phyloP scores from a whole-genome alignment of 331 rosid species.

The Pyracantha coccinea region DNA sequence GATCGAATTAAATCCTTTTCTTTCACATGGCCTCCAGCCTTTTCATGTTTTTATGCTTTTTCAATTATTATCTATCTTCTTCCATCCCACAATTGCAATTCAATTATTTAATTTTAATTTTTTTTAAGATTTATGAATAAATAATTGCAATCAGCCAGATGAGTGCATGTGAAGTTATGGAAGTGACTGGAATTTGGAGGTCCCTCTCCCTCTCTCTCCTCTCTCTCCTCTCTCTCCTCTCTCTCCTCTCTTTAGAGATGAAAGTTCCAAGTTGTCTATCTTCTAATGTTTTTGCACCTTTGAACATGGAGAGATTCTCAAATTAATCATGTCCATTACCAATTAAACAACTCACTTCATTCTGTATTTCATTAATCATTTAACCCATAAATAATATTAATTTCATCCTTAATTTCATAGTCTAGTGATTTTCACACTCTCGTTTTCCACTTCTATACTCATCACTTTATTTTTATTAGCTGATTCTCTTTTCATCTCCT shows the following conservation, averaged over 20 bases:
- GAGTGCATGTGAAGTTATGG: slow-evolving; percentile 50
- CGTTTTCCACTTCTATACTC: too few species aligned
- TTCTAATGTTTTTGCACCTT: slow-evolving; percentile 16
- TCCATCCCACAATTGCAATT: slow-evolving; percentile 13
- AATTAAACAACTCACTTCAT: slow-evolving; percentile 1
- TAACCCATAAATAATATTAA: neutral
- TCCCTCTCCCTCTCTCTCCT: slow-evolving; percentile 6
- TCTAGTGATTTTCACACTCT: neutral
- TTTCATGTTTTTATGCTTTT: slow-evolving; percentile 23
- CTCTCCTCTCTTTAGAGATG: slow-evolving; percentile 1
- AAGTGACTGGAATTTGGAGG: slow-evolving; percentile 25
- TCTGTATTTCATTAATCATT: neutral
- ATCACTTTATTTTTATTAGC: too few species aligned
- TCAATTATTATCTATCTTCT: slow-evolving; percentile 32
- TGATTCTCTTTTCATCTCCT: too few species aligned
- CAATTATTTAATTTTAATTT: slow-evolving; percentile 3
- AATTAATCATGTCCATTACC: slow-evolving; percentile 1
- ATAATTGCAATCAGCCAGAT: slow-evolving; percentile 45
- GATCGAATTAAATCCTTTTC: neutral
- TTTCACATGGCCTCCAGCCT: slow-evolving; percentile 73
- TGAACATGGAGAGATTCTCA: slow-evolving; percentile 27
- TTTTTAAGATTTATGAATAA: neutral
- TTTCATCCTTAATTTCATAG: neutral
- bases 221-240: slow-evolving; percentile 7
- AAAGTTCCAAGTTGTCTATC: slow-evolving; percentile 40